Percentiles rank a stretch among this genome's conserved stretches.
These are phyloP conservation scores for Grosmannia clavigera DNA, from an alignment of 2,329 filamentous ascomycete species.

Conservation along the genomic window DNA sequence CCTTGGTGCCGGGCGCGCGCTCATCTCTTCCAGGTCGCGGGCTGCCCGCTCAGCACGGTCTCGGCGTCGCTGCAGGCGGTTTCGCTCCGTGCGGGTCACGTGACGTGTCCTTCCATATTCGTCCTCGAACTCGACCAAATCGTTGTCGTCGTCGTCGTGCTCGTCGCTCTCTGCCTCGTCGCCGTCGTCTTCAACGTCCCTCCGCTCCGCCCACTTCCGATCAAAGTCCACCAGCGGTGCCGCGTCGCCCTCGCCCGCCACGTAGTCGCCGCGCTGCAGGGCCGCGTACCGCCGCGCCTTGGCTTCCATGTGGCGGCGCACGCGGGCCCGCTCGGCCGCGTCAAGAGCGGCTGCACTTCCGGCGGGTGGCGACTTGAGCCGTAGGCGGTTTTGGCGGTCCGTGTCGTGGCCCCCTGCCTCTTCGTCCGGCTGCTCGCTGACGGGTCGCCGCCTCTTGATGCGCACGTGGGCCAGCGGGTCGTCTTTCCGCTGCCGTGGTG, in stretches of 20 bases:
- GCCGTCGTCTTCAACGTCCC: constrained; percentile 26
- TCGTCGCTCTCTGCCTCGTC: constrained; percentile 49
- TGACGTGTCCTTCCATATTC: constrained; percentile 78
- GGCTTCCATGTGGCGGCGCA: constrained; percentile 73
- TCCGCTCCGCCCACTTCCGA: constrained; percentile 76
- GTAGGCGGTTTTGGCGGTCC: constrained; percentile 17
- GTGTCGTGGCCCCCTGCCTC: background rate
- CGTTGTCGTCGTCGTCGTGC: constrained; percentile 60
- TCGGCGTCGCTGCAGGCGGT: constrained; percentile 46
- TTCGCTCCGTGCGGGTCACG: constrained; percentile 58
- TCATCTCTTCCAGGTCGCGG: constrained; percentile 38
- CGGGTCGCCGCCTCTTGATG: background rate
- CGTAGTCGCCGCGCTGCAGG: constrained; percentile 80
- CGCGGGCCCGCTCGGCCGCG: constrained; percentile 55
- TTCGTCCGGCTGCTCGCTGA: background rate
- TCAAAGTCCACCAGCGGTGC: constrained; percentile 84
- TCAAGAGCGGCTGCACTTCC: constrained; percentile 45
- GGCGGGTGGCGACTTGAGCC: constrained; percentile 34
- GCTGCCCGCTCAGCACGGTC: constrained; percentile 34
- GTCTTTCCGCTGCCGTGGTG: background rate
- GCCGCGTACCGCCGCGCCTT: constrained; percentile 81
- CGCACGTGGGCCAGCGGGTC: constrained; percentile 1
- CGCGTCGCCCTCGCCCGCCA: constrained; percentile 51
- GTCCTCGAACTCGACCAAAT: constrained; percentile 68
- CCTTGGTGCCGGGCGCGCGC: too few species aligned